Evolutionary conservation across 805 yeast genomes (phyloP).

Genomic region (Hermanozyma aechmeae): DNA sequence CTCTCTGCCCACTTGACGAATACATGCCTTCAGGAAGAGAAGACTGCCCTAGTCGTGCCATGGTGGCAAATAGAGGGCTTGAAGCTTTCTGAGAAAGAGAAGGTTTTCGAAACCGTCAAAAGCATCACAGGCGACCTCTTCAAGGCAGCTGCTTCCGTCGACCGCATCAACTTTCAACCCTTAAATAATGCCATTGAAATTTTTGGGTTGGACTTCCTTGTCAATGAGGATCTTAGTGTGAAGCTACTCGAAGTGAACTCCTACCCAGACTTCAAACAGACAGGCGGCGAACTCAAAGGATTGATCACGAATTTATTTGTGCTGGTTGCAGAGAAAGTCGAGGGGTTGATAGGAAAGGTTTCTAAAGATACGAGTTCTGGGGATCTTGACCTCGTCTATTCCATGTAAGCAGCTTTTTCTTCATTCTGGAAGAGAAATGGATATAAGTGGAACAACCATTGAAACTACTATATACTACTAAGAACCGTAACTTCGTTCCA

Average conservation of each 20-base stretch:
- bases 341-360: slow-evolving; percentile 12
- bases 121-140: slow-evolving; percentile 61
- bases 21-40: slow-evolving; percentile 74
- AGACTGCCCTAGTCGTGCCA: slow-evolving; percentile 47
- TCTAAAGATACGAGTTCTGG: background rate
- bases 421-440: no score
- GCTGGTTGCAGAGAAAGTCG: slow-evolving; percentile 38
- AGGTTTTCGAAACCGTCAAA: slow-evolving; percentile 48
- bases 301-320: slow-evolving; percentile 62
- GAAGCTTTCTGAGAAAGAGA: slow-evolving; percentile 19
- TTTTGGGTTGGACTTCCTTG: slow-evolving; percentile 83
- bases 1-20: slow-evolving; percentile 83
- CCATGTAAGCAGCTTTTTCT: background rate
- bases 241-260: slow-evolving; percentile 79
- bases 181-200: slow-evolving; percentile 74
- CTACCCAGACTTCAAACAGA: slow-evolving; percentile 94
- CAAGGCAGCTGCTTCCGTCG: slow-evolving; percentile 72
- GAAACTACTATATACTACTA: no score
- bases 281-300: slow-evolving; percentile 66
- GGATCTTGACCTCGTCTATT: background rate
- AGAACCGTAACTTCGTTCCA: no score
- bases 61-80: slow-evolving; percentile 46
- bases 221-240: slow-evolving; percentile 47
- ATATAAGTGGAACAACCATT: no score
- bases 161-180: slow-evolving; percentile 79